A percentile compares a stretch with the other conserved stretches of the same genome.
Evolutionary conservation across 208 protist genomes (phyloP).

Genomic region (Acanthamoeba castellanii): DNA sequence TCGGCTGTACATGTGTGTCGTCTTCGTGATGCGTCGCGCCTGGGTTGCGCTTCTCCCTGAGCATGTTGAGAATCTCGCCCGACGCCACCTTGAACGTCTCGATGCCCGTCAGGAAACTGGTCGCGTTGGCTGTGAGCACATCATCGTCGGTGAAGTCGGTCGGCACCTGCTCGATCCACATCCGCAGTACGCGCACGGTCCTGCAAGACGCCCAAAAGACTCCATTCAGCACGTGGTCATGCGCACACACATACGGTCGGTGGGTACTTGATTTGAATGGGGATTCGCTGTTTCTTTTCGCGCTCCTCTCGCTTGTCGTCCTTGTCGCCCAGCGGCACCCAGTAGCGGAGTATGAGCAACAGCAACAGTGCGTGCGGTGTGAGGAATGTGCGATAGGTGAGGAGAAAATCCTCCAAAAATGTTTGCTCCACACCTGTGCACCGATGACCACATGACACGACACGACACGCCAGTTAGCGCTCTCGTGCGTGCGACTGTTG

Average conservation of each 20-base stretch:
- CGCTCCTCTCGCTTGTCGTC: not conserved
- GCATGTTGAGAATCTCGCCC: conserved; percentile 60
- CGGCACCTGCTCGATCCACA: conserved; percentile 56
- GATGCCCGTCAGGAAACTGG: conserved; percentile 21
- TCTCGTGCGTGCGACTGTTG: not conserved
- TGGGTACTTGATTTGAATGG: conserved; percentile 40
- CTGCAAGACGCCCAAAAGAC: not conserved
- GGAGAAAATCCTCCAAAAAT: conserved; percentile 64
- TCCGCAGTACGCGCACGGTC: conserved; percentile 1
- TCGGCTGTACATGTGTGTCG: not conserved
- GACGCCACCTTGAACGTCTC: conserved; percentile 55
- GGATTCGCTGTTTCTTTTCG: conserved; percentile 9
- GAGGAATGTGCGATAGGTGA: conserved; percentile 66
- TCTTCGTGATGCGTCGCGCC: not conserved
- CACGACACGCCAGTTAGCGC: not conserved
- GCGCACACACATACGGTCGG: not conserved
- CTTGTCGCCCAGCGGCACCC: conserved; percentile 4
- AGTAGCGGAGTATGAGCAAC: conserved; percentile 24
- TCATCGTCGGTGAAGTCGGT: conserved; percentile 48
- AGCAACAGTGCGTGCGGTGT: conserved; percentile 17
- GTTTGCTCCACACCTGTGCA: not conserved
- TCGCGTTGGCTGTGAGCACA: not conserved
- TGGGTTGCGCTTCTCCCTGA: not conserved
- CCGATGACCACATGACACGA: not conserved
- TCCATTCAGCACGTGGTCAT: not conserved